Percentiles rank a stretch among this genome's conserved stretches.
Conservation (phyloP, 2,329 filamentous ascomycete species). For the Calonectria naviculata region DNA sequence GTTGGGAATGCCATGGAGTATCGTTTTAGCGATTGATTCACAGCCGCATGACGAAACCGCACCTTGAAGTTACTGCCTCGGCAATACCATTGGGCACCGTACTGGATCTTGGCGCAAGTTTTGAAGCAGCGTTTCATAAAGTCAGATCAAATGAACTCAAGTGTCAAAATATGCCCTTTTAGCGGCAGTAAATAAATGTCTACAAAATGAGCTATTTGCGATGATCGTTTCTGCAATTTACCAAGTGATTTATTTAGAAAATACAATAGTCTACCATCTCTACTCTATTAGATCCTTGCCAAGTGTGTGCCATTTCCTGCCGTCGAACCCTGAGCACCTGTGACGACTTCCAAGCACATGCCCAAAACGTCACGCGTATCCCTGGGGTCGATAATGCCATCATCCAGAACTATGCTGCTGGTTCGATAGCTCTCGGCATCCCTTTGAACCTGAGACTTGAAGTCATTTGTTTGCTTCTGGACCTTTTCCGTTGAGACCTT, state of each 20-base stretch:
- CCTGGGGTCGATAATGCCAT: slow-evolving; percentile 45
- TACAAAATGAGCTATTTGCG: background rate
- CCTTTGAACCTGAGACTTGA: slow-evolving; percentile 30
- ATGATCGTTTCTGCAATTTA: background rate
- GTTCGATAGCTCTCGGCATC: slow-evolving; percentile 37
- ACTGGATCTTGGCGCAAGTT: too few relatives aligned
- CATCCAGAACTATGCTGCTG: slow-evolving; percentile 37
- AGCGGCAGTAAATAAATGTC: too few relatives aligned
- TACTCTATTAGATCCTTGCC: slow-evolving; percentile 17
- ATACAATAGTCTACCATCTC: background rate
- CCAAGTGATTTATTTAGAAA: background rate
- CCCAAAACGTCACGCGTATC: slow-evolving; percentile 36
- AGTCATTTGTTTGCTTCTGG: slow-evolving; percentile 34
- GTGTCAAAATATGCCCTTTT: too few relatives aligned
- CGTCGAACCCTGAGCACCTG: background rate
- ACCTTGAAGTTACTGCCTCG: too few relatives aligned
- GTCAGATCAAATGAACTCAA: too few relatives aligned
- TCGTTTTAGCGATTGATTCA: background rate
- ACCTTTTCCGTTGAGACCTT: slow-evolving; percentile 19
- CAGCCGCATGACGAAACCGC: too few relatives aligned
- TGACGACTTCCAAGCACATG: slow-evolving; percentile 49
- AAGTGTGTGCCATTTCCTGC: slow-evolving; percentile 5
- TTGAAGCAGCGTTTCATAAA: too few relatives aligned
- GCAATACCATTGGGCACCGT: too few relatives aligned
- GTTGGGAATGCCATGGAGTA: background rate